Evolutionary conservation across 2,329 filamentous ascomycete genomes (phyloP), one percentile per base, ranked within the genome.

Genomic region (Orbilia blumenaviensis): DNA sequence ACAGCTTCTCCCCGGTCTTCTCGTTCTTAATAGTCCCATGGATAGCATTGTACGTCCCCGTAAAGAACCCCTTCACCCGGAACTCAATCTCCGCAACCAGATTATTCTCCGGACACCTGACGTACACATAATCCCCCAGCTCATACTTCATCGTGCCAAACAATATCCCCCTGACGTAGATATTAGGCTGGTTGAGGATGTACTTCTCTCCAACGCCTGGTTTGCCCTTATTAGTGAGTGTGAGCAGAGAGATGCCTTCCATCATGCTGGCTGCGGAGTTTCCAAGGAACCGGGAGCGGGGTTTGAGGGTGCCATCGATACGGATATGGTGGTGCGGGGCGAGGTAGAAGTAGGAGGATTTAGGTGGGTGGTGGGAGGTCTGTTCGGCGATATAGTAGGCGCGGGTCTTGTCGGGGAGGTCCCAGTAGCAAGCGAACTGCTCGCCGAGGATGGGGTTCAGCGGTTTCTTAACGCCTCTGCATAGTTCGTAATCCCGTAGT

Each of bases 141-240:
- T 99, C 95, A 83, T 98, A 99, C 83, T 97, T 98, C 95, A 99
- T 98, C 83, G 97, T 98, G 54, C 95, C 95, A 81, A 99, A 97
- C 7, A 99, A 86, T 75, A 99, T 98, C 36, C 95, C 94, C 77
- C 95, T 89, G 21, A 94, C 95, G 83, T 99, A 99, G 93, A 99
- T 99, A 85, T 99, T 99, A 16, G 95, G 95, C 81, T 99, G 95
- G 3, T 95, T 98, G 62, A 98, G 84, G 81, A 96, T 92, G 14
- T 97, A 98, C 90, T 90, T 87, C 84, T 99, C 95, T 72, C 91
- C 91, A 78, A 86, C 87, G 54, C 86, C 85, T 29, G 85, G 86
- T 78, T 90, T 85, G 42, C 92, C 92, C 61, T 91, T 87, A 82
- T 97, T 97, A 78, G 94, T 82, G 63, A 99, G 86, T 58, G 89